A percentile compares a stretch with the other conserved stretches of the same genome.
Conservation (phyloP, 139 green algal species). For the Volvox reticuliferus region DNA sequence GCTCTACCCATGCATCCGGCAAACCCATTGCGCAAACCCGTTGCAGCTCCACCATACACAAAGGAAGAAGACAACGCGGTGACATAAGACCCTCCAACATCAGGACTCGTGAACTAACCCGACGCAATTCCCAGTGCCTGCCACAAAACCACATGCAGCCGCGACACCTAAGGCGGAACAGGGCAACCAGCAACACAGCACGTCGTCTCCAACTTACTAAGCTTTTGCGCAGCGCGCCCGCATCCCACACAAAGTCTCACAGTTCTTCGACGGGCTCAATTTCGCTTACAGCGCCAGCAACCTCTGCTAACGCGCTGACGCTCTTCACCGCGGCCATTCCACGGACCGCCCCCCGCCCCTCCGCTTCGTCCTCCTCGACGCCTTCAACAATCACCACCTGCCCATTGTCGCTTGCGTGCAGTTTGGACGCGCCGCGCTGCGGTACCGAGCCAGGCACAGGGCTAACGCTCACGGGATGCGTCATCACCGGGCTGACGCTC, state of each 20-base stretch:
- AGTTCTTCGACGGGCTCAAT: not conserved
- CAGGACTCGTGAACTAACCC: not conserved
- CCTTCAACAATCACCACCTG: constrained; percentile 41
- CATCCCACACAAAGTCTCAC: not conserved
- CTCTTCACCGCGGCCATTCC: not conserved
- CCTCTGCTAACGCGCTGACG: not conserved
- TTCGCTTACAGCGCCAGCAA: not conserved
- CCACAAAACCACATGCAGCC: not conserved
- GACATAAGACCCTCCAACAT: too few relatives aligned
- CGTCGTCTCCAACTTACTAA: not conserved
- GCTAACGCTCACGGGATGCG: not conserved
- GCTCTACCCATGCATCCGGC: not conserved
- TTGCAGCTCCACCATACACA: not conserved
- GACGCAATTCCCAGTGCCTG: not conserved
- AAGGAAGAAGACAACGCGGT: too few relatives aligned
- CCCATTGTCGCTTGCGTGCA: constrained; percentile 7
- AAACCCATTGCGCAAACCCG: not conserved
- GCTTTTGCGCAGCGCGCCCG: not conserved
- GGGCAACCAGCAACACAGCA: not conserved
- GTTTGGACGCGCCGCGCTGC: not conserved
- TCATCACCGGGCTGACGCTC: not conserved
- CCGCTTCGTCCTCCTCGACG: constrained; percentile 24
- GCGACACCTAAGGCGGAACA: not conserved
- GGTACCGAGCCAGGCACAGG: not conserved
- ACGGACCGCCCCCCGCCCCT: not conserved